Conservation (phyloP, 768 basidiomycete genomes). For the Multifurca ochricompacta region DNA sequence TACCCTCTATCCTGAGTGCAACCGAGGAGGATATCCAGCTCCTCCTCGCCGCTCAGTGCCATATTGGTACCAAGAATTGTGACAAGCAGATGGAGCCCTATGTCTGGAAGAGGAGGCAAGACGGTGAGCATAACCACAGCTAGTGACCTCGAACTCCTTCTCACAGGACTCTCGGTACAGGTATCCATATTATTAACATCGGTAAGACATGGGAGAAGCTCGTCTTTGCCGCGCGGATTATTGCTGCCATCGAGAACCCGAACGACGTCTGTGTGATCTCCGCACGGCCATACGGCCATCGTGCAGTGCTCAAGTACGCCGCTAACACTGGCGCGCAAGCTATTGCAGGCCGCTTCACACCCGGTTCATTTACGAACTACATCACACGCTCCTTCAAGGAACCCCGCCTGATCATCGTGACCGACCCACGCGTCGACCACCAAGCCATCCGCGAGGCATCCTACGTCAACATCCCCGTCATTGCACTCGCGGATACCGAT, state of each 20-base stretch:
- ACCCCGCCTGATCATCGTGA: slow-evolving; percentile 95
- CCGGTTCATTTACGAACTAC: slow-evolving; percentile 99
- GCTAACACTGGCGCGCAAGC: slow-evolving; percentile 97
- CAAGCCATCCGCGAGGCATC: slow-evolving; percentile 99
- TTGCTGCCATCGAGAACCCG: slow-evolving; percentile 97
- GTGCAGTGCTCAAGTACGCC: slow-evolving; percentile 97
- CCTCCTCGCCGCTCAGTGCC: slow-evolving; percentile 90
- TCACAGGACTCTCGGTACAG: slow-evolving; percentile 35
- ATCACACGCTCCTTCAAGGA: slow-evolving; percentile 99
- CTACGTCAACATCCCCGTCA: slow-evolving; percentile 99
- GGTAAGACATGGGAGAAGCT: slow-evolving; percentile 99
- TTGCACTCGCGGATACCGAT: slow-evolving; percentile 98
- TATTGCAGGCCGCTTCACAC: slow-evolving; percentile 98
- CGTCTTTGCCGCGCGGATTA: slow-evolving; percentile 94
- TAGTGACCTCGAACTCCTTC: background rate
- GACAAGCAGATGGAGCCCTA: slow-evolving; percentile 99
- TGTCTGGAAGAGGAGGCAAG: slow-evolving; percentile 92
- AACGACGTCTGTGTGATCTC: slow-evolving; percentile 98
- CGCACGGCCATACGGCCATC: slow-evolving; percentile 97
- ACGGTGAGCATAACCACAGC: slow-evolving; percentile 56
- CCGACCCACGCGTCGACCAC: slow-evolving; percentile 99
- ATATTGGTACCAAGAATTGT: slow-evolving; percentile 98
- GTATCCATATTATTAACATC: slow-evolving; percentile 94
- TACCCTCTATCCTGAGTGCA: slow-evolving; percentile 86
- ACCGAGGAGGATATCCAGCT: slow-evolving; percentile 98